Evolutionary conservation across 495 filamentous ascomycete genomes (phyloP).

Genomic region (Mytilinidion resinicola): DNA sequence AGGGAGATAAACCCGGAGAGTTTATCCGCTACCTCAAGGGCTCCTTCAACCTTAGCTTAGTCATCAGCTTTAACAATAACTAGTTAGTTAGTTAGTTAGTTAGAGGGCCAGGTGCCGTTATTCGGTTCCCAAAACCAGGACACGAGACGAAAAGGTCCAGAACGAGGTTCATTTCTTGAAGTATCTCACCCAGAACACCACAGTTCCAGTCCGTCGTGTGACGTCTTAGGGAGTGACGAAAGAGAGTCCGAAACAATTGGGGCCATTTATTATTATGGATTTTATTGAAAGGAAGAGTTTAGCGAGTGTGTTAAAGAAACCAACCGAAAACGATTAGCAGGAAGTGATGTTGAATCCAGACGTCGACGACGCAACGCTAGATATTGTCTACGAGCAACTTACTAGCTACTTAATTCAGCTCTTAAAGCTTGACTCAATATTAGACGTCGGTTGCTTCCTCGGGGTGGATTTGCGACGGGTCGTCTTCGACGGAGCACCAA

Average conservation of each 20-base stretch:
- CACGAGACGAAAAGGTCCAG: conserved; percentile 40
- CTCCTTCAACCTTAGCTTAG: conserved; percentile 34
- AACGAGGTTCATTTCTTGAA: conserved; percentile 40
- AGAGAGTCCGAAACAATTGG: conserved; percentile 36
- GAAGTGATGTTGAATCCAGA: conserved; percentile 34
- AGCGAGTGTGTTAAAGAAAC: conserved; percentile 33
- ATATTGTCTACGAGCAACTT: conserved; percentile 37
- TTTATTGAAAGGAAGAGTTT: conserved; percentile 38
- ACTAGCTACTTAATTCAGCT: conserved; percentile 38
- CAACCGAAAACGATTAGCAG: conserved; percentile 27
- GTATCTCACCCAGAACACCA: conserved; percentile 37
- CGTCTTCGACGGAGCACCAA: no score
- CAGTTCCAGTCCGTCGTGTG: conserved; percentile 41
- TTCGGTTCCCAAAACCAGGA: conserved; percentile 38
- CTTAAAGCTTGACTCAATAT: conserved; percentile 13
- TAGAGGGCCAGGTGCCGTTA: conserved; percentile 38
- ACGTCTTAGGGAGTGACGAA: conserved; percentile 37
- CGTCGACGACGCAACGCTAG: conserved; percentile 32
- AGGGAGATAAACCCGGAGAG: conserved; percentile 21
- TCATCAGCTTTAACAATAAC: conserved; percentile 34
- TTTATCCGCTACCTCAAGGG: conserved; percentile 30
- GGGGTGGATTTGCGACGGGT: no score
- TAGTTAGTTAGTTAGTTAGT: no score
- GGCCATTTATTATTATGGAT: conserved; percentile 46
- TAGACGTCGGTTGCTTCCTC: no score